Conservation (phyloP, 2,329 filamentous ascomycete species). For the Venturia nashicola region DNA sequence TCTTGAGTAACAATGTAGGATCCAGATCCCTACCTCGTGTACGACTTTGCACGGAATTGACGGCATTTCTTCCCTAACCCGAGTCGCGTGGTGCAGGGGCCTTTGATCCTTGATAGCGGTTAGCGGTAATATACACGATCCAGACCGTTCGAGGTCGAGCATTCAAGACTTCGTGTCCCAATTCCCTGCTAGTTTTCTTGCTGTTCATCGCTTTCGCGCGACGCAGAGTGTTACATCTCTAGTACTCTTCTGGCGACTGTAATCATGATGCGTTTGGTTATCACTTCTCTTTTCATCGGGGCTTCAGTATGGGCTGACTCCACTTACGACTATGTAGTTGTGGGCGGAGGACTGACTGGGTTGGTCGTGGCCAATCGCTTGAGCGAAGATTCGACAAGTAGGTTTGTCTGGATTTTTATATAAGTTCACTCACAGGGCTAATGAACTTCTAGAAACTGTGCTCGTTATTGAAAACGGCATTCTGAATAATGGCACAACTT, state of each 20-base stretch:
- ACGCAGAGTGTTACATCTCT: not conserved
- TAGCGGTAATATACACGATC: too few relatives aligned
- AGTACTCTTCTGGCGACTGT: not conserved
- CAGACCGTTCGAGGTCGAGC: not conserved
- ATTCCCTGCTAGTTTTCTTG: not conserved
- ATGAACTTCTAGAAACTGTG: not conserved
- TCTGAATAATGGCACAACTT: not conserved
- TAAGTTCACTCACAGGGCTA: not conserved
- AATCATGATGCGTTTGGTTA: not conserved
- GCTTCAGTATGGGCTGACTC: constrained; percentile 8
- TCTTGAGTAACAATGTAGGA: not conserved
- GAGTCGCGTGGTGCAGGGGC: not conserved
- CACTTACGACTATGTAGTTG: constrained; percentile 26
- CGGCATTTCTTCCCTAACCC: not conserved
- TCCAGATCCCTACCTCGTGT: too few relatives aligned
- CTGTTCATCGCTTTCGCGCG: not conserved
- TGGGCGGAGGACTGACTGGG: constrained; percentile 39
- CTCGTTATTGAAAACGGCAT: not conserved
- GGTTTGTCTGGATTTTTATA: not conserved
- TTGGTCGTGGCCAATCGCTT: constrained; percentile 40
- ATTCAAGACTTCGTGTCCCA: not conserved
- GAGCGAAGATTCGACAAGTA: constrained; percentile 24
- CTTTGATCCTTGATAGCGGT: not conserved
- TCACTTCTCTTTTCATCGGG: not conserved
- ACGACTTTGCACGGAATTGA: too few relatives aligned